Conservation (phyloP, 768 basidiomycete species). For the Phlebiopsis flavidoalba region DNA sequence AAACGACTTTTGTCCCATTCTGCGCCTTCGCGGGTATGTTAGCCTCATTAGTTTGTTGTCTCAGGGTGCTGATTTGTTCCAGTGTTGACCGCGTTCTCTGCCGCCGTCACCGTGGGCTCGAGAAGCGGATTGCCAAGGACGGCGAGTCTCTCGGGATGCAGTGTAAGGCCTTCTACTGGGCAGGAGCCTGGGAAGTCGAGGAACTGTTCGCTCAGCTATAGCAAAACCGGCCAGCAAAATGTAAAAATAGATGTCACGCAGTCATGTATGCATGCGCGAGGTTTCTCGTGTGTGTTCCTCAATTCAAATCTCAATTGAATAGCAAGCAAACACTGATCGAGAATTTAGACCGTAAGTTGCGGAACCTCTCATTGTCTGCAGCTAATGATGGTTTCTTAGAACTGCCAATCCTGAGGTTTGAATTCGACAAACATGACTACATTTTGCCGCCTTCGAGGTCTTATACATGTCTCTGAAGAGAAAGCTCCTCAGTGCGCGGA, state of each 20-base stretch:
- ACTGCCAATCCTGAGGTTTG: too few relatives aligned
- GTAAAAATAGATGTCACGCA: neutral
- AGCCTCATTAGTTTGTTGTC: neutral
- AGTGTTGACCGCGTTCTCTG: constrained; percentile 86
- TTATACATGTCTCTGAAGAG: too few relatives aligned
- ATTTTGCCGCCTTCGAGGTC: too few relatives aligned
- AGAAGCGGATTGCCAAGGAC: constrained; percentile 72
- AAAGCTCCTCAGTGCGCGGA: too few relatives aligned
- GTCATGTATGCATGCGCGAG: too few relatives aligned
- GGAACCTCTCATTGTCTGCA: too few relatives aligned
- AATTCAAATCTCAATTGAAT: too few relatives aligned
- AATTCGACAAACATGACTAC: too few relatives aligned
- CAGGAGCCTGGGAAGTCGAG: constrained; percentile 95
- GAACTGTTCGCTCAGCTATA: constrained; percentile 51
- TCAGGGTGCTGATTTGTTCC: constrained; percentile 2
- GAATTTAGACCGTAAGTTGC: too few relatives aligned
- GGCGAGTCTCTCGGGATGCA: constrained; percentile 60
- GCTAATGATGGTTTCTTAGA: too few relatives aligned
- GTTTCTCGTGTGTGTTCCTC: too few relatives aligned
- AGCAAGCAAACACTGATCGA: too few relatives aligned
- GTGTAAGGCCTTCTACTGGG: constrained; percentile 79
- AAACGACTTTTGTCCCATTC: constrained; percentile 93
- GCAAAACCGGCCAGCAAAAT: neutral
- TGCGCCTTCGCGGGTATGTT: constrained; percentile 68
- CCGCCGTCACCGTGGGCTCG: constrained; percentile 70